Percentiles rank a stretch among this genome's conserved stretches.
phyloP scores from a whole-genome alignment of 2,329 filamentous ascomycete species.

The Xylariales sp. region DNA sequence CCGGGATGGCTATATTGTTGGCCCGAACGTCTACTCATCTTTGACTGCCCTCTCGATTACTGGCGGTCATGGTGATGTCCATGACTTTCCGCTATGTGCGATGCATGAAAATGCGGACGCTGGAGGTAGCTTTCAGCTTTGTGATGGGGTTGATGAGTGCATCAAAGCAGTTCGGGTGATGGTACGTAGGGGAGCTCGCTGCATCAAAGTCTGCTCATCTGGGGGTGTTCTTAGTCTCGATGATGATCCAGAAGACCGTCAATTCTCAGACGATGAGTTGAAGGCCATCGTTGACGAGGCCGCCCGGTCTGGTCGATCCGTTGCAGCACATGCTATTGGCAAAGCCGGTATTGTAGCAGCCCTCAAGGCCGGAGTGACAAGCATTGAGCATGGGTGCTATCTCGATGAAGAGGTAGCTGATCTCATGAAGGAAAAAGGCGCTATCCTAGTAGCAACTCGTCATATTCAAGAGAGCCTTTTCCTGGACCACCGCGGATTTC shows the following conservation, averaged over 20 bases:
- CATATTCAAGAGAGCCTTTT: constrained; percentile 36
- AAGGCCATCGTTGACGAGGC: constrained; percentile 40
- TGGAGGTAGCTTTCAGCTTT: constrained; percentile 30
- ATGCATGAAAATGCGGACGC: constrained; percentile 27
- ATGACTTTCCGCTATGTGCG: constrained; percentile 30
- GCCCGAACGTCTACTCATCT: constrained; percentile 44
- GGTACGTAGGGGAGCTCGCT: constrained; percentile 40
- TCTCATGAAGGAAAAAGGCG: constrained; percentile 39
- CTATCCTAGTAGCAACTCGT: constrained; percentile 39
- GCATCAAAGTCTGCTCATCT: constrained; percentile 42
- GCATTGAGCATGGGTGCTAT: constrained; percentile 45
- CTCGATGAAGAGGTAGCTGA: constrained; percentile 39
- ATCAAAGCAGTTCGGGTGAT: constrained; percentile 35
- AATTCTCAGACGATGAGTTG: constrained; percentile 34
- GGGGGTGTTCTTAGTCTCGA: constrained; percentile 39
- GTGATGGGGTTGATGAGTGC: constrained; percentile 43
- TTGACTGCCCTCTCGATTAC: constrained; percentile 40
- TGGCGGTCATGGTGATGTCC: constrained; percentile 44
- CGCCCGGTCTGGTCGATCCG: constrained; percentile 30
- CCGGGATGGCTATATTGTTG: constrained; percentile 37
- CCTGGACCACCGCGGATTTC: constrained; percentile 26
- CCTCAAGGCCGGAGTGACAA: constrained; percentile 37
- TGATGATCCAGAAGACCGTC: constrained; percentile 35
- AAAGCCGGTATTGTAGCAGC: constrained; percentile 42
- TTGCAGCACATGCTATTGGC: constrained; percentile 41